Conservation (phyloP, 2,329 filamentous ascomycete genomes). For the Microcyclosporella mali region DNA sequence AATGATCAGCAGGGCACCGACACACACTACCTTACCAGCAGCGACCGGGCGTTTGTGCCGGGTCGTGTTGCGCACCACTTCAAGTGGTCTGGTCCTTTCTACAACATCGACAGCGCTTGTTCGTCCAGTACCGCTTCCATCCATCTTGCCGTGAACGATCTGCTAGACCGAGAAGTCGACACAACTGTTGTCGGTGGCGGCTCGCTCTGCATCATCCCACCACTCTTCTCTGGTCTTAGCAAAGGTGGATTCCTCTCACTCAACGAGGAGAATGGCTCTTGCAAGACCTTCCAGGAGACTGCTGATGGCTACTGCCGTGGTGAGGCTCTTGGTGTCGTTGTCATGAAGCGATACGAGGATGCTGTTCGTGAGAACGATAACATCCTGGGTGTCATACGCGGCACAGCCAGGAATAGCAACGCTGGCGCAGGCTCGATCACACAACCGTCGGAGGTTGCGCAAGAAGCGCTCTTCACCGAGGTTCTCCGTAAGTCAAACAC, state of each 20-base stretch:
- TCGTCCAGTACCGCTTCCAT: conserved; percentile 15
- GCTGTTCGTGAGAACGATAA: conserved; percentile 31
- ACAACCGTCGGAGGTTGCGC: conserved; percentile 16
- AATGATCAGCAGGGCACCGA: conserved; percentile 19
- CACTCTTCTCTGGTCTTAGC: conserved; percentile 8
- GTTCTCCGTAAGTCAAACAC: conserved; percentile 12
- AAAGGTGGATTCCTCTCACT: conserved; percentile 15
- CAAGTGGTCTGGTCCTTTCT: conserved; percentile 23
- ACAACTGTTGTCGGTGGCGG: conserved; percentile 16
- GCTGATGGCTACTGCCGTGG: conserved; percentile 31
- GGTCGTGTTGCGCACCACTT: conserved; percentile 17
- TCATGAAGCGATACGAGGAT: conserved; percentile 30
- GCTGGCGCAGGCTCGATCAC: conserved; percentile 16
- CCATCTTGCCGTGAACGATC: conserved; percentile 17
- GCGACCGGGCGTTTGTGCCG: background rate
- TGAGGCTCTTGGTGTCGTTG: conserved; percentile 23
- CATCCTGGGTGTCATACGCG: conserved; percentile 15
- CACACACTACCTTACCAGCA: conserved; percentile 10
- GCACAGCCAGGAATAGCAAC: conserved; percentile 11
- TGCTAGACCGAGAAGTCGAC: conserved; percentile 16
- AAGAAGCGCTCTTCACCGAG: conserved; percentile 4
- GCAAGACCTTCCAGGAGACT: conserved; percentile 24
- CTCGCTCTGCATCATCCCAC: conserved; percentile 5
- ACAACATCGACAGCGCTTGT: conserved; percentile 26
- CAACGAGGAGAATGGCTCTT: conserved; percentile 10